Percentiles rank a stretch among this genome's conserved stretches.
phyloP scores from a whole-genome alignment of 441 rosid species.

The Erysimum cheiri region DNA sequence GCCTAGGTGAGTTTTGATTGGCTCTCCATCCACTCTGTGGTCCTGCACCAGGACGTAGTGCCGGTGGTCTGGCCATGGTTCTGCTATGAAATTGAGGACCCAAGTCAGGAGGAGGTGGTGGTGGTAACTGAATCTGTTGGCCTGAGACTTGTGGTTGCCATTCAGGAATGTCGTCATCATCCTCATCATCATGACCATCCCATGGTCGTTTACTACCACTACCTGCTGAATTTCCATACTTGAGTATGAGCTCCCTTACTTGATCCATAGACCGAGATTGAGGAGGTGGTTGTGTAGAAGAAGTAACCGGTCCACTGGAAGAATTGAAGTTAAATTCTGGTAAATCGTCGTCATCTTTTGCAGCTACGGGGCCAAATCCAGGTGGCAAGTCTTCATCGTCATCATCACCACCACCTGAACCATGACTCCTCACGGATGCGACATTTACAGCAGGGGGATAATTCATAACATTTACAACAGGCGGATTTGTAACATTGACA shows the following conservation, averaged over 20 bases:
- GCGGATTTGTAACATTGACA: slow-evolving; percentile 13
- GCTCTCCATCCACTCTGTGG: slow-evolving; percentile 32
- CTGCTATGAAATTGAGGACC: slow-evolving; percentile 27
- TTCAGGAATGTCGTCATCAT: slow-evolving; percentile 82
- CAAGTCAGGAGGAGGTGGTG: slow-evolving; percentile 34
- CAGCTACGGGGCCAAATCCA: slow-evolving; percentile 75
- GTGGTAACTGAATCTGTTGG: slow-evolving; percentile 38
- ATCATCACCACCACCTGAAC: slow-evolving; percentile 38
- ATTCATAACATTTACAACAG: slow-evolving; percentile 22
- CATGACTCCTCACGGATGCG: slow-evolving; percentile 24
- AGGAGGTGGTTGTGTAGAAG: slow-evolving; percentile 30
- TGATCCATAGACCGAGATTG: slow-evolving; percentile 47
- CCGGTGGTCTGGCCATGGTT: slow-evolving; percentile 22
- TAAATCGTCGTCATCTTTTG: slow-evolving; percentile 83
- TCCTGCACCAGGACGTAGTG: slow-evolving; percentile 7
- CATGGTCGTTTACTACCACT: slow-evolving; percentile 47
- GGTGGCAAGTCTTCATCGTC: slow-evolving; percentile 86
- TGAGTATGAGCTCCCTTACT: slow-evolving; percentile 83
- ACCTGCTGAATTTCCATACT: slow-evolving; percentile 71
- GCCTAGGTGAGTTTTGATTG: slow-evolving; percentile 29
- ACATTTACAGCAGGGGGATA: slow-evolving; percentile 29
- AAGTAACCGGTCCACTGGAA: slow-evolving; percentile 22
- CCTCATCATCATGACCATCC: slow-evolving; percentile 61
- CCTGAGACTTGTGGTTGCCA: slow-evolving; percentile 66
- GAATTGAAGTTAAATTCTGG: slow-evolving; percentile 76